Conservation (phyloP, 2,329 filamentous ascomycete species). For the Coniosporium tulheliwenetii region DNA sequence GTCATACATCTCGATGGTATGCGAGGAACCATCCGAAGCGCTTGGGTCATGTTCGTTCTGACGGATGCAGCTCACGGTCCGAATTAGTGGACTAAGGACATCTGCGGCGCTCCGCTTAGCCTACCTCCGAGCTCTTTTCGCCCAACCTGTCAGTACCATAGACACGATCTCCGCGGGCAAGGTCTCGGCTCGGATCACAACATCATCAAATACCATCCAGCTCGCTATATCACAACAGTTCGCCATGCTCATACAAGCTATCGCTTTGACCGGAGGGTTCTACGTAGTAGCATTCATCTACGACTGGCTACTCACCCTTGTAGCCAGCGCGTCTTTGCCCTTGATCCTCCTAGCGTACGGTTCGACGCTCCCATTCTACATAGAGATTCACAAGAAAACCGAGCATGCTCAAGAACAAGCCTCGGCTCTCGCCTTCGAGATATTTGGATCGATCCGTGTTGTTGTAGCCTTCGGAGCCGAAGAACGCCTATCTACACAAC, state of each 20-base stretch:
- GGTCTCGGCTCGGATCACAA: constrained; percentile 13
- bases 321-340: constrained; percentile 11
- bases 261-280: constrained; percentile 17
- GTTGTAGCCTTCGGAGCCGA: too few species aligned
- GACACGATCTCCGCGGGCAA: constrained; percentile 14
- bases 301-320: constrained; percentile 13
- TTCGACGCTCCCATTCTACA: constrained; percentile 13
- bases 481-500: too few species aligned
- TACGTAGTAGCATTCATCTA: constrained; percentile 17
- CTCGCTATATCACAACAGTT: constrained; percentile 14
- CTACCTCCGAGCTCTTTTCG: too few species aligned
- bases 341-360: constrained; percentile 19
- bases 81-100: too few species aligned
- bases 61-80: too few species aligned
- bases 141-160: constrained; percentile 7
- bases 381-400: constrained; percentile 8
- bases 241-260: constrained; percentile 12
- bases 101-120: too few species aligned
- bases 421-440: too few species aligned
- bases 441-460: too few species aligned
- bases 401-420: too few species aligned
- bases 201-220: constrained; percentile 12
- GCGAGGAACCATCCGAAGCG: too few species aligned
- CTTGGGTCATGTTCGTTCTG: too few species aligned
- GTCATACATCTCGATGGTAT: too few species aligned